Evolutionary conservation across 73 alveolate genomes (phyloP).

Genomic region (Tetrahymena malaccensis): DNA sequence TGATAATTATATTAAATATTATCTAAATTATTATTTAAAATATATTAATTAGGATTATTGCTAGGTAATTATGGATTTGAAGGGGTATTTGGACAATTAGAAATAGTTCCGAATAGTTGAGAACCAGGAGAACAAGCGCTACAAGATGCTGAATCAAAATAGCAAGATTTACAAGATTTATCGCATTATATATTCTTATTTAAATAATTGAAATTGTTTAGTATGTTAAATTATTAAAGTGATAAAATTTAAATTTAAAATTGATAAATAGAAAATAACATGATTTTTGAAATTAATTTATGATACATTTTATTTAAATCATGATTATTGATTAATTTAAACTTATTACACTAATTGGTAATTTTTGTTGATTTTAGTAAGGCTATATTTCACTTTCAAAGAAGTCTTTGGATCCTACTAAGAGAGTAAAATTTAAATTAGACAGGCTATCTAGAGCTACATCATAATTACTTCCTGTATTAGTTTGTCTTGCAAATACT

Average conservation of each 20-base stretch:
- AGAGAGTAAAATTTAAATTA: not conserved
- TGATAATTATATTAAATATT: too few species aligned
- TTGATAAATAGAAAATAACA: too few species aligned
- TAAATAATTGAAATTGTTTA: too few species aligned
- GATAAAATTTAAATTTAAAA: too few species aligned
- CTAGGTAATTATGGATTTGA: too few species aligned
- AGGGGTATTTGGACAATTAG: not conserved
- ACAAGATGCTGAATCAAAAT: not conserved
- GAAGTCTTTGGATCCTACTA: not conserved
- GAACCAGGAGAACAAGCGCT: not conserved
- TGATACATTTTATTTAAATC: too few species aligned
- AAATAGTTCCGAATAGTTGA: not conserved
- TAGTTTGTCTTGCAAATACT: not conserved
- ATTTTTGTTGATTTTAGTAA: not conserved
- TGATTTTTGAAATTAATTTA: too few species aligned
- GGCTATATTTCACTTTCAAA: not conserved
- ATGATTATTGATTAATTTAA: not conserved
- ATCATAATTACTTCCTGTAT: not conserved
- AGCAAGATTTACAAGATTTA: not conserved
- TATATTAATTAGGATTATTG: too few species aligned
- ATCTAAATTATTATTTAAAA: not conserved
- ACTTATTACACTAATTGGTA: not conserved
- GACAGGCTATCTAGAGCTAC: not conserved
- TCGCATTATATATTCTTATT: not conserved
- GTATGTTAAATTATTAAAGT: not conserved